Base-by-base conservation (phyloP, 192 early-diverging fungal genomes). In the Linnemannia hyalina region DNA sequence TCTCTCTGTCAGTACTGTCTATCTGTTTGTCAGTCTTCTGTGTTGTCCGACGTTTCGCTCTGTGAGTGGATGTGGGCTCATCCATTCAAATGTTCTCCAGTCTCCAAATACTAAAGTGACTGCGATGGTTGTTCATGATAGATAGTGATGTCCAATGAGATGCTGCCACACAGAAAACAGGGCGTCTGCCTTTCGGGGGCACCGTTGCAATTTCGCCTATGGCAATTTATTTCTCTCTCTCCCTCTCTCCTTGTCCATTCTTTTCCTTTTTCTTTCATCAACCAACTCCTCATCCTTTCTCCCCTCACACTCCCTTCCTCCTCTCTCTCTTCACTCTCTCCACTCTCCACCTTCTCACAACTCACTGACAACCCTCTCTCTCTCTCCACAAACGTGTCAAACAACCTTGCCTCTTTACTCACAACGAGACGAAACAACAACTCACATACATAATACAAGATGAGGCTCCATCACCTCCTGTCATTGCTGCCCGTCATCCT, bases 391-490 rank as follows among this genome's bases (percentile, higher is more conserved):
- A 68, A 10, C 57, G 18, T 15, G 9, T 47, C 23, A 52, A 65
- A 26, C 11, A 65, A 10, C n/a, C 26, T 40, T 36, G 69, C 3
- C 55, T 23, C n/a, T 4, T 22, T 23, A 69, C 65, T 16, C 15
- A 16, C 29, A 35, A n/a, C 9, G 4, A 26, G 35, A 40, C 38
- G 38, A 18, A 42, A n/a, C 71, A 26, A 55, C 4, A 8, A 40
- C 35, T 35, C 13, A 49, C 20, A 52, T 6, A 52, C 4, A 52
- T 20, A 20, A 6, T 16, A 52, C 23, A 81, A 70, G 78, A 85
- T 85, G 83, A 85, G 72, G 54, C 73, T 85, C 40, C 75, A 77
- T 70, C 73, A 76, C 68, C 78, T 85, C 69, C 49, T 85, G 72
- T 83, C 82, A 18, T 68, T 85, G 69, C 68, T 85, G 46, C 83